Evolutionary conservation across 176 grass and related monocot genomes (phyloP).

Genomic region (Puya raimondii): DNA sequence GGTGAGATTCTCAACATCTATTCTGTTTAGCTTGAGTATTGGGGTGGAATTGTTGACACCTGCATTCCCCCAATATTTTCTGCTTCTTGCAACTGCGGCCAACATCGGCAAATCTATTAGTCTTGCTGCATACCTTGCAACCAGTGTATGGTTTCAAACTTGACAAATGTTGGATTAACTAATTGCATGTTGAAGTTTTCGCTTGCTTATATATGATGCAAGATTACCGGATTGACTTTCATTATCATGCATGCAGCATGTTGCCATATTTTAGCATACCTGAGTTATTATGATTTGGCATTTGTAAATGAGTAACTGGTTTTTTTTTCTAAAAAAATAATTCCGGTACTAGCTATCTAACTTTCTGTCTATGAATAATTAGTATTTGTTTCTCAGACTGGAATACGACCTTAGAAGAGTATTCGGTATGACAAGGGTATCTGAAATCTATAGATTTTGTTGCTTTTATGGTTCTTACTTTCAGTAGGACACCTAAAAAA

Average conservation of each 20-base stretch:
- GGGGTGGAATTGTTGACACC: slow-evolving; percentile 7
- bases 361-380: too few species aligned
- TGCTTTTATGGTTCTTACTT: too few species aligned
- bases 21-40: slow-evolving; percentile 2
- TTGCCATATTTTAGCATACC: too few species aligned
- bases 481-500: too few species aligned
- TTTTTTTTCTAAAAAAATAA: too few species aligned
- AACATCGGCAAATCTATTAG: slow-evolving; percentile 5
- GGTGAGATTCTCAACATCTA: slow-evolving; percentile 2
- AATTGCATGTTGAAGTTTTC: background rate
- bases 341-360: background rate
- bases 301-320: too few species aligned
- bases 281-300: too few species aligned
- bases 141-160: slow-evolving; percentile 1
- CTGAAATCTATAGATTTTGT: too few species aligned
- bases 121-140: slow-evolving; percentile 3
- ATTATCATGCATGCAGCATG: too few species aligned
- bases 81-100: slow-evolving; percentile 3
- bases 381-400: too few species aligned
- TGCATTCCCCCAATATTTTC: background rate
- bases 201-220: background rate
- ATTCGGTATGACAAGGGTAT: too few species aligned
- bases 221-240: background rate
- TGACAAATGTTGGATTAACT: background rate
- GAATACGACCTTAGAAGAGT: too few species aligned